phyloP scores from a whole-genome alignment of 371 early-diverging fungal genomes.

The Mucor saturninus region DNA sequence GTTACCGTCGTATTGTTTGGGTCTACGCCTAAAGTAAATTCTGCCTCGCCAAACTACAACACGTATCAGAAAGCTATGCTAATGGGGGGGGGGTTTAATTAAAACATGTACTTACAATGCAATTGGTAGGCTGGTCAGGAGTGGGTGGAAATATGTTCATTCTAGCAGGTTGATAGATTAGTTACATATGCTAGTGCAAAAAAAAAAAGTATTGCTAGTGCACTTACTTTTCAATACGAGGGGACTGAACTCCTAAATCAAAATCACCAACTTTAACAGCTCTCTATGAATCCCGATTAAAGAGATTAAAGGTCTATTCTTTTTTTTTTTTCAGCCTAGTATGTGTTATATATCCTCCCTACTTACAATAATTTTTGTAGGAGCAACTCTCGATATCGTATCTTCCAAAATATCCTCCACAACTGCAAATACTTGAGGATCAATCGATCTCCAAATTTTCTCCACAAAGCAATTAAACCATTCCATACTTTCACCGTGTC shows the following conservation, averaged over 20 bases:
- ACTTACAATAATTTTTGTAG: constrained; percentile 31
- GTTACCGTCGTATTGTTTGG: constrained; percentile 16
- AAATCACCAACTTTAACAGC: constrained; percentile 35
- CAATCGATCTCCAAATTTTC: constrained; percentile 42
- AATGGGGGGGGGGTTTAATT: no score
- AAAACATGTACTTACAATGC: neutral
- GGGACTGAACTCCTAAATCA: constrained; percentile 39
- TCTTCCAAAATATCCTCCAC: constrained; percentile 42
- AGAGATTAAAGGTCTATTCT: no score
- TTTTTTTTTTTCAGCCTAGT: no score
- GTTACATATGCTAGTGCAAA: neutral
- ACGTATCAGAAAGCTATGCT: no score
- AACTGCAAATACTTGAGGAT: constrained; percentile 31
- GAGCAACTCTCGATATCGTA: constrained; percentile 25
- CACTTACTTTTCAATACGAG: constrained; percentile 40
- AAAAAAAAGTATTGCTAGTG: neutral
- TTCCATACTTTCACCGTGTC: constrained; percentile 38
- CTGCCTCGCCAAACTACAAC: constrained; percentile 37
- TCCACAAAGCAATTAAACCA: constrained; percentile 42
- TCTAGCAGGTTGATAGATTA: neutral
- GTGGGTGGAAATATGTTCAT: constrained; percentile 7
- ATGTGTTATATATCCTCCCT: no score
- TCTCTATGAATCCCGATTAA: constrained; percentile 18
- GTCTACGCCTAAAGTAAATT: constrained; percentile 32
- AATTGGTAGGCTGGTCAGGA: constrained; percentile 3